Evolutionary conservation across 192 early-diverging fungal species (phyloP).

Genomic region (Spizellomyces punctatus): DNA sequence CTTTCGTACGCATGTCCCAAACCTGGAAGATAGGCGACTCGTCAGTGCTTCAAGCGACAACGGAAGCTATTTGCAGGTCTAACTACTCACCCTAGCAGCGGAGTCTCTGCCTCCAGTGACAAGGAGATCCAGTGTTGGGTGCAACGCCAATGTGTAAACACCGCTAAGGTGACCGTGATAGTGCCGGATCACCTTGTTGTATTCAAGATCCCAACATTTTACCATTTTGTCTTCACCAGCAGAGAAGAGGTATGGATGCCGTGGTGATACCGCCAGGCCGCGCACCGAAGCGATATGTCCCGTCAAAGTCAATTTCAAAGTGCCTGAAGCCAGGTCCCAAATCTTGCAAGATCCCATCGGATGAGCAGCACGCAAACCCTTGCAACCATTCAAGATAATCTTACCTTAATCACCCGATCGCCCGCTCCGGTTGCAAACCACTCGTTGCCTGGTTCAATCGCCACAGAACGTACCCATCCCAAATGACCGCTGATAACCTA

Average conservation of each 20-base stretch:
- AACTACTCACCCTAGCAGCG: constrained; percentile 75
- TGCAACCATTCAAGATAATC: background rate
- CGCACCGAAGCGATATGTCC: constrained; percentile 96
- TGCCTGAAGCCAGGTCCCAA: constrained; percentile 98
- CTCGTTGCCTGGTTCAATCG: constrained; percentile 92
- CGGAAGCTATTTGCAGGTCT: no score
- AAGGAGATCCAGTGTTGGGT: constrained; percentile 92
- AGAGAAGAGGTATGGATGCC: constrained; percentile 98
- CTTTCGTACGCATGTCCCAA: constrained; percentile 99
- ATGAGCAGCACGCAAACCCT: background rate
- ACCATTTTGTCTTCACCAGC: constrained; percentile 98
- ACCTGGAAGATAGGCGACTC: constrained; percentile 50
- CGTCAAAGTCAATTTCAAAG: constrained; percentile 91
- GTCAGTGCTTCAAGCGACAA: no score
- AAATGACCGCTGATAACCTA: constrained; percentile 95
- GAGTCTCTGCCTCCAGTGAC: constrained; percentile 96
- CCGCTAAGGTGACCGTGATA: constrained; percentile 98
- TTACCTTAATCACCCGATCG: constrained; percentile 94
- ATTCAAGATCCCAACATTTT: constrained; percentile 99
- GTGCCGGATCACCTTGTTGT: constrained; percentile 98
- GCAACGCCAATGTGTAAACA: constrained; percentile 87
- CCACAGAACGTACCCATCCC: constrained; percentile 93
- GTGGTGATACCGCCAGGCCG: constrained; percentile 87
- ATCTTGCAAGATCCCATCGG: constrained; percentile 57
- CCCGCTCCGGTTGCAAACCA: constrained; percentile 99